These are phyloP conservation scores for Apiotrichum veenhuisii DNA, from an alignment of 1,284 basidiomycete species.

Conservation along the genomic window DNA sequence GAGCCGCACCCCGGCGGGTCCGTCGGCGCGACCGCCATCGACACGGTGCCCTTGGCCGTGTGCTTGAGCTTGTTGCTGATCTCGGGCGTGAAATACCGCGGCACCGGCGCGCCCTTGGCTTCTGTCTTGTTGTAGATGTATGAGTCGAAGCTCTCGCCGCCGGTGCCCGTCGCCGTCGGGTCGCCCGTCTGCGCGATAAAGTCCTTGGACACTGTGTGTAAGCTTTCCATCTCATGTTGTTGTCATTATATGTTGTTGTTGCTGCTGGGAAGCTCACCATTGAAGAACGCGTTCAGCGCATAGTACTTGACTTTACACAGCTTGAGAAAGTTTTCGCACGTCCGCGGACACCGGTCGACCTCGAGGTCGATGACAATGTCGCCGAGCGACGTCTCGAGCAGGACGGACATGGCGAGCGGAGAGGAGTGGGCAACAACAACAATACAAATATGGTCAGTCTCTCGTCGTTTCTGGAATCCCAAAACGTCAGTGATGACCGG, in stretches of 20 bases:
- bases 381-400: slow-evolving; percentile 92
- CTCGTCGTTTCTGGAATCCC: no score
- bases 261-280: slow-evolving; percentile 58
- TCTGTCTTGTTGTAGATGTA: slow-evolving; percentile 50
- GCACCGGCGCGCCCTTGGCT: slow-evolving; percentile 36
- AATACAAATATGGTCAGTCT: no score
- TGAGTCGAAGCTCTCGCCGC: slow-evolving; percentile 81
- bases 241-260: background rate
- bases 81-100: slow-evolving; percentile 85
- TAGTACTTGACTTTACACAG: slow-evolving; percentile 96
- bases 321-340: slow-evolving; percentile 93
- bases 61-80: slow-evolving; percentile 74
- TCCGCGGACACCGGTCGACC: slow-evolving; percentile 81
- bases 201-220: slow-evolving; percentile 76
- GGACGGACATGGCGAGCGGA: slow-evolving; percentile 70
- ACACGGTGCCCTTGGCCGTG: slow-evolving; percentile 78
- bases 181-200: slow-evolving; percentile 94
- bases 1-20: slow-evolving; percentile 78
- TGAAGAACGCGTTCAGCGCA: slow-evolving; percentile 94
- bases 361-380: slow-evolving; percentile 95
- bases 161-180: slow-evolving; percentile 88
- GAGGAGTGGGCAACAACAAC: background rate
- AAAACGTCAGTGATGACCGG: no score
- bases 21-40: slow-evolving; percentile 82
- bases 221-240: no score